Evolutionary conservation across 352 stramenopile species (phyloP), one percentile per base, ranked within the genome.

Genomic region (Aphanomyces astaci): DNA sequence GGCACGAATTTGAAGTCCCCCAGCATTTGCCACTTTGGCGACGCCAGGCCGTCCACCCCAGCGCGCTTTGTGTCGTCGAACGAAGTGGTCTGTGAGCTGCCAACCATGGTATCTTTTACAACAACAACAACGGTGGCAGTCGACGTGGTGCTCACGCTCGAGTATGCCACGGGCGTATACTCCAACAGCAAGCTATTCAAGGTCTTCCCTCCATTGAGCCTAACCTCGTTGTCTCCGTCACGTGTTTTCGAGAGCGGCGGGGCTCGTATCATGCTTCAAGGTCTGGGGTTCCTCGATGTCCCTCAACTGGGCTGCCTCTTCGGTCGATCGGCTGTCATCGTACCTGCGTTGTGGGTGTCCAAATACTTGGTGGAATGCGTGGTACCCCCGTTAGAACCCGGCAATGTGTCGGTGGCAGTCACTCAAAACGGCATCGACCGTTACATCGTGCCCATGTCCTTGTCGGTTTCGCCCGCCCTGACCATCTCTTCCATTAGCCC

Each of bases 21-120:
- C 22, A 59, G 51, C 30, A 59, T 59, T 59, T 59, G 51, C n/a
- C 15, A 59, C 15, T 33, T 59, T 33, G 51, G 40, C 64, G 62
- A 9, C n/a, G n/a, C n/a, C n/a, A n/a, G n/a, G 7, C 4, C 32
- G 49, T 46, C 19, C 69, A n/a, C 2, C 65, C 60, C 3, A 48
- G n/a, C 9, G 51, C 13, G 13, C 9, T 53, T 76, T 27, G 43
- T 86, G 1, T 84, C 78, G 0, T 43, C 57, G 5, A 75, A 51
- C 4, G 66, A 71, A 7, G 70, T 82, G 27, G 54, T 63, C 10
- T 84, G 76, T 28, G 11, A 72, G 17, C 9, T 53, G 45, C 45
- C 45, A 25, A 4, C 7, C 13, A 24, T 53, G n/a, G n/a, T n/a
- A n/a, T 49, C 15, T n/a, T n/a, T 49, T 49, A n/a, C 22, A 49